Base-by-base conservation (phyloP, 2,329 filamentous ascomycete species). In the Fusarium buharicum region DNA sequence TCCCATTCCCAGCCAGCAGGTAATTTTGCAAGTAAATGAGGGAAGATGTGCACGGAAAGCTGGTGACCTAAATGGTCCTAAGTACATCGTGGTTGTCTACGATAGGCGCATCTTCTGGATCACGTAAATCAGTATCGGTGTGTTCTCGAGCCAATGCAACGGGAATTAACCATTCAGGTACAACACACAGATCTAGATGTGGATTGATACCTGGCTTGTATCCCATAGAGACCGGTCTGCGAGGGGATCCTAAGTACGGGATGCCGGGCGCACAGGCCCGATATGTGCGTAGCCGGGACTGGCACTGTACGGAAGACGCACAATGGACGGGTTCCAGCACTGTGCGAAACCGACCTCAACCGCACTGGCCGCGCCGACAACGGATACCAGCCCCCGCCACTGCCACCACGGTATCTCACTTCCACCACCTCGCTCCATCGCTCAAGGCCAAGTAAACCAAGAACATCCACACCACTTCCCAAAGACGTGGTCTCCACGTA, bases 351-450 rank as follows among this genome's bases (percentile, higher is more conserved):
- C 4, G 2, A 8, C n/a, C 61, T 64, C 61, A 64, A 65, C 61
- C 61, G 61, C 61, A 64, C 61, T 65, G 61, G 62, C 14, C 13
- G 16, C 47, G 39, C 61, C 61, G 61, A 64, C 47, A 58, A 58
- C 50, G 40, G 56, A 36, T 36, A 38, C 40, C 22, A 14, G 30
- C 44, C 61, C 37, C 61, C 61, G 47, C 56, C 61, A 64, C 61
- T 44, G 43, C 9, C 31, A 45, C 22, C 13, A 27, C 18, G 14
- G 9, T 18, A 18, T 14, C n/a, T 14, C 30, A 14, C 6, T n/a
- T n/a, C 28, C n/a, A 7, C 14, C 30, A n/a, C 14, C 13, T 17
- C n/a, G 17, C 33, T 16, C 34, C 34, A 10, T 37, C 34, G 18
- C 34, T 20, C 17, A 18, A 10, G 34, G 27, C 53, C 46, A 57